phyloP scores from a whole-genome alignment of 2,329 filamentous ascomycete species.

The Paecilomyces niveus region DNA sequence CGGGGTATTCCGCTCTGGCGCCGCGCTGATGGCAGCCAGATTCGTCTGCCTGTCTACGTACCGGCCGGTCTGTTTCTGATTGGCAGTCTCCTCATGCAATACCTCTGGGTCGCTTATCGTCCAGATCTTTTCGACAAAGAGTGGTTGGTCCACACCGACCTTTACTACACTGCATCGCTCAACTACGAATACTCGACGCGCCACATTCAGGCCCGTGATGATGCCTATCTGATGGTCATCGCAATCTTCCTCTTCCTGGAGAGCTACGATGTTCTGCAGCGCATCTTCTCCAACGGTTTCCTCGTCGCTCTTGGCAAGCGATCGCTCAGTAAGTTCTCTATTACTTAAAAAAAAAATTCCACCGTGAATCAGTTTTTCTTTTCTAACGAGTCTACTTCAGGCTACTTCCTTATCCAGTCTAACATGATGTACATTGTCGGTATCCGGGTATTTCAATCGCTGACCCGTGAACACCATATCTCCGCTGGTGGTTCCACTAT shows the following conservation, averaged over 20 bases:
- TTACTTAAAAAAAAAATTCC: background rate
- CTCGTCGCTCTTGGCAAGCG: constrained; percentile 34
- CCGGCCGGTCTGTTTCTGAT: constrained; percentile 25
- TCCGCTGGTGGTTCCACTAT: background rate
- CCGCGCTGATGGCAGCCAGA: constrained; percentile 1
- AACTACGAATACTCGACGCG: constrained; percentile 26
- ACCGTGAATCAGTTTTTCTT: background rate
- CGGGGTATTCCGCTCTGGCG: constrained; percentile 13
- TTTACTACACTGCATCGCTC: constrained; percentile 32
- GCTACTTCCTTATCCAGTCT: constrained; percentile 36
- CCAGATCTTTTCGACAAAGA: constrained; percentile 30
- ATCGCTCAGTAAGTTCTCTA: constrained; percentile 34
- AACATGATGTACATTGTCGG: constrained; percentile 36
- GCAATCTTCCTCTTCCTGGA: constrained; percentile 37
- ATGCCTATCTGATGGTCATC: constrained; percentile 39
- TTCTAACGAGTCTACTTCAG: constrained; percentile 13
- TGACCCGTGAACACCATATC: background rate
- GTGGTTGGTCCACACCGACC: constrained; percentile 34
- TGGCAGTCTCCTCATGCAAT: constrained; percentile 35
- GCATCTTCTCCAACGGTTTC: constrained; percentile 24
- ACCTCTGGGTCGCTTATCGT: constrained; percentile 35
- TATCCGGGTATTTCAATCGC: constrained; percentile 14
- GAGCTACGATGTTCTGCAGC: constrained; percentile 28
- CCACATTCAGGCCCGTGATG: constrained; percentile 32
- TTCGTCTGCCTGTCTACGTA: constrained; percentile 20